Evolutionary conservation across 106 monocot species (phyloP), one percentile per base, ranked within the genome.

Genomic region (Allium fistulosum): DNA sequence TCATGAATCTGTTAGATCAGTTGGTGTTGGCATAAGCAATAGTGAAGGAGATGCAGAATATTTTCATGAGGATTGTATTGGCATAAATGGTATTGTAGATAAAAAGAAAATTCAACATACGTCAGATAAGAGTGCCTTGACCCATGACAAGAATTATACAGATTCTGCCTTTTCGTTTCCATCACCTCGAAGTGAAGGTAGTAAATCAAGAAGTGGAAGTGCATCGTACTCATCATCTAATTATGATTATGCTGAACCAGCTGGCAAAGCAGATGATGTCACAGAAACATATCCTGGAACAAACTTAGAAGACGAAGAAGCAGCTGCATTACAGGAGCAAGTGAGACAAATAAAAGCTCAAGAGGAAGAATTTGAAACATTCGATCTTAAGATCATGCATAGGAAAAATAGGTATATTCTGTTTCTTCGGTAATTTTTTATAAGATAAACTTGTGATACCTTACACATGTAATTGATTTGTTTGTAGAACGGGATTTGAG

Each of bases 291-390:
- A 91, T 11, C 79, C 72, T 51, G 79, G 68, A 56, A 66, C 76
- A 61, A 80, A 77, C n/a, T 57, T 99, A 12, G 99, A 99, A 71
- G 87, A 93, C 72, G 99, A 99, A 79, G 99, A 99, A 85, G 89
- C 84, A 46, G 93, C 85, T 17, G 99, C 90, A 58, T 79, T 99
- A 71, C 93, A 93, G 72, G 93, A 99, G 69, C 99, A 99, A 85
- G 80, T 99, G 16, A 90, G 81, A 58, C 99, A 99, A 73, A 85
- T 99, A 76, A 90, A 78, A 76, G 77, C 81, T 49, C 99, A 99
- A 72, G 99, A 90, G 57, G 99, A 93, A 62, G 99, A 99, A 79
- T 99, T 99, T 69, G 99, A 99, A 72, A 90, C 83, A 10, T 99
- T 99, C 71, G 81, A 85, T 82, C 90, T 99, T 62, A 99, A 93